Conservation (phyloP, 2,329 filamentous ascomycete genomes). For the Hypoxylon sp. region DNA sequence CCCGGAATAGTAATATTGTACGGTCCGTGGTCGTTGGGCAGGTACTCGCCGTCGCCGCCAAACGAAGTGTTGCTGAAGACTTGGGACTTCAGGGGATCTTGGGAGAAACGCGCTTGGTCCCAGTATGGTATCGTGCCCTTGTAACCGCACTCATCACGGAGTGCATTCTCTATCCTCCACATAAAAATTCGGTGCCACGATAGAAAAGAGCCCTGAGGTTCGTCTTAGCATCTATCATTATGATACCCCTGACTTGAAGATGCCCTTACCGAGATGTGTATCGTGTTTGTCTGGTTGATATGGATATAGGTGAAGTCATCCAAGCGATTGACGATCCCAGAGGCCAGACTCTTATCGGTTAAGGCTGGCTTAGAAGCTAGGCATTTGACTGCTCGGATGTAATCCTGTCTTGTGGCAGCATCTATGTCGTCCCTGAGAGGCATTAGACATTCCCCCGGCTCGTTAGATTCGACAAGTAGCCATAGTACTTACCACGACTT, state of each 20-base stretch:
- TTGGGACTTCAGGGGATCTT: constrained; percentile 20
- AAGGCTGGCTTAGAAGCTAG: constrained; percentile 26
- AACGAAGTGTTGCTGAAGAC: constrained; percentile 32
- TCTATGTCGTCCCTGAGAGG: constrained; percentile 22
- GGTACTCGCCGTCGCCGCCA: constrained; percentile 27
- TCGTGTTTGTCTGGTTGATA: constrained; percentile 31
- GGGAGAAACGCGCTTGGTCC: constrained; percentile 32
- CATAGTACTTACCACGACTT: constrained; percentile 25
- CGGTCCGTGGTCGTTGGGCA: constrained; percentile 11
- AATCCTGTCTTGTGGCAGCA: constrained; percentile 16
- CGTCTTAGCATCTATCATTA: background rate
- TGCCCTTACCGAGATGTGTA: constrained; percentile 28
- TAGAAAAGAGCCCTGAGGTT: constrained; percentile 25
- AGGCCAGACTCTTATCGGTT: constrained; percentile 21
- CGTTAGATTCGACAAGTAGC: background rate
- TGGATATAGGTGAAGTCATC: constrained; percentile 35
- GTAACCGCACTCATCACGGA: constrained; percentile 33
- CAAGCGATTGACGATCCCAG: constrained; percentile 26
- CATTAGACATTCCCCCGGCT: background rate
- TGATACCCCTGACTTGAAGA: background rate
- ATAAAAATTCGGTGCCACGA: constrained; percentile 33
- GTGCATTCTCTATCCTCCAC: constrained; percentile 28
- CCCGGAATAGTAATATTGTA: constrained; percentile 26
- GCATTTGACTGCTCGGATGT: constrained; percentile 31
- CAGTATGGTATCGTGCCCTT: constrained; percentile 30